Percentiles rank a stretch among this genome's conserved stretches.
Evolutionary conservation across 768 basidiomycete genomes (phyloP).

Genomic region (Bullera alba): DNA sequence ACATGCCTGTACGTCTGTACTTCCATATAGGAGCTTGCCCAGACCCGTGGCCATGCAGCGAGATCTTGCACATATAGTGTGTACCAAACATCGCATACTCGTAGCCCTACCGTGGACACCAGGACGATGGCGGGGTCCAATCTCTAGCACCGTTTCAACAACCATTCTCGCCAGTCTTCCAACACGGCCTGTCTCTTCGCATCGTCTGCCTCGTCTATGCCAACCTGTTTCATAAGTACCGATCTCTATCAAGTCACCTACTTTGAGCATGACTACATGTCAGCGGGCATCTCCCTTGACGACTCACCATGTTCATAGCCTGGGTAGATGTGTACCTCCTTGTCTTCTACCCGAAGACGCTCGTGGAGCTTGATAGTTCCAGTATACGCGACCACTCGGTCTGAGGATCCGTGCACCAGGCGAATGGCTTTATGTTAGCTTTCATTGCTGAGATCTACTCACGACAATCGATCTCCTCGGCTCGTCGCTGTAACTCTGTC

Average conservation of each 20-base stretch:
- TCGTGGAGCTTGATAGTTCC: conserved; percentile 42
- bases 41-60: too few species aligned
- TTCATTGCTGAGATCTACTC: conserved; percentile 8
- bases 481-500: conserved; percentile 32
- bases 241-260: background rate
- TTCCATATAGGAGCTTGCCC: too few species aligned
- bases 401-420: conserved; percentile 45
- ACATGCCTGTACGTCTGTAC: too few species aligned
- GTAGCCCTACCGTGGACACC: too few species aligned
- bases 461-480: conserved; percentile 39
- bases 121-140: too few species aligned
- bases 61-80: too few species aligned
- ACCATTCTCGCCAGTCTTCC: conserved; percentile 44
- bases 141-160: conserved; percentile 35
- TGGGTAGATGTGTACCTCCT: conserved; percentile 46
- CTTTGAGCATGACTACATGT: conserved; percentile 39
- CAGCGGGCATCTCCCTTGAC: background rate
- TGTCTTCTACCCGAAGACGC: conserved; percentile 39
- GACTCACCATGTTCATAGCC: conserved; percentile 47
- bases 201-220: conserved; percentile 43
- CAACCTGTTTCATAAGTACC: conserved; percentile 23
- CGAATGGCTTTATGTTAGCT: conserved; percentile 35
- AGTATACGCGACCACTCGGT: conserved; percentile 43
- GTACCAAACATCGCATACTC: too few species aligned
- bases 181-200: conserved; percentile 44